Evolutionary conservation across 805 yeast species (phyloP), one percentile per base, ranked within the genome.

Genomic region (Saccharomycopsis fermentans): DNA sequence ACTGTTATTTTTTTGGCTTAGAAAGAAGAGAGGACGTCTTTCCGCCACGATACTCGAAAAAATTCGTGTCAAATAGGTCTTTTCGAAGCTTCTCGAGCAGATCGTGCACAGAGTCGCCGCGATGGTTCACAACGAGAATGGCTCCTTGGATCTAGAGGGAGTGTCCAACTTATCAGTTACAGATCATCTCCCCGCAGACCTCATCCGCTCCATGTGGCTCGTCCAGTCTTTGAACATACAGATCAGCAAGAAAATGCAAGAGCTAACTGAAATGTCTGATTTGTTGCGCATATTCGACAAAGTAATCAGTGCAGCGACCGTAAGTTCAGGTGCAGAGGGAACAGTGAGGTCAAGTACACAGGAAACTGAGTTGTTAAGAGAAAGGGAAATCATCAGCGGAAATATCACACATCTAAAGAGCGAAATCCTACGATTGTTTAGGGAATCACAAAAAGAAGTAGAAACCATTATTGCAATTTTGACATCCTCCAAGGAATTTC

Each of bases 181-280:
- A 21, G 80, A 76, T 59, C 78, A 75, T 60, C 66, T 75, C 16
- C 78, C 78, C 0, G 70, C 76, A 26, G 78, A 75, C 52, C 63
- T 75, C n/a, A 70, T 74, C 12, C 65, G 79, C 24, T 69, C 74
- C 39, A 62, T 74, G 17, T 74, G 79, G 77, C 63, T 71, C 14
- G 65, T 74, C 6, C 77, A 75, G 57, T 66, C 73, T 0, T 61
- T 74, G 6, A 73, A 73, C 61, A 60, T 48, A 48, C 61, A 65
- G 36, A 57, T 62, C 43, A 55, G 63, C n/a, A 55, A 62, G 3
- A 57, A 64, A 16, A 36, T 62, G 12, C 14, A 43, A 3, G 50
- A 43, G 4, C 17, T 43, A 21, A 2, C 12, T 21, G 29, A 43
- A 24, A 16, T 43, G 4, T 43, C 6, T 24, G 29, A 21, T 21